Evolutionary conservation across 768 basidiomycete species (phyloP).

Genomic region (Kwoniella heveanensis): DNA sequence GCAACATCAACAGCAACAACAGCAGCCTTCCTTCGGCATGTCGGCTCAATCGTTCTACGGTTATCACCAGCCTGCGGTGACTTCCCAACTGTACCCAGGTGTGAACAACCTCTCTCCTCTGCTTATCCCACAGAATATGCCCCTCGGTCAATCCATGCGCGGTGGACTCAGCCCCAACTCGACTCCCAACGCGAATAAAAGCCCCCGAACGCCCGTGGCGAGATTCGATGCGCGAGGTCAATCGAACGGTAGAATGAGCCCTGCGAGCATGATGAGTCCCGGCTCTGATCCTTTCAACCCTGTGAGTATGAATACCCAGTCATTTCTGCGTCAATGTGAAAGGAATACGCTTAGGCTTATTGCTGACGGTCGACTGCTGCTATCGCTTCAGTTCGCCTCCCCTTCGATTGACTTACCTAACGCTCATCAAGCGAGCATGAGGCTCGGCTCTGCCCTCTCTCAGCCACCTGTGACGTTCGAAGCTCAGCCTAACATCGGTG

Average conservation of each 20-base stretch:
- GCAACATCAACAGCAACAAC: slow-evolving; percentile 14
- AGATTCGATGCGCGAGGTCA: slow-evolving; percentile 5
- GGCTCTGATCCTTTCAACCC: slow-evolving; percentile 56
- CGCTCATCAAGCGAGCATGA: slow-evolving; percentile 23
- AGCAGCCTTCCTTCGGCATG: slow-evolving; percentile 12
- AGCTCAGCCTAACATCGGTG: slow-evolving; percentile 50
- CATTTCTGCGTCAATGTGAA: too few relatives aligned
- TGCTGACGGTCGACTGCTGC: too few relatives aligned
- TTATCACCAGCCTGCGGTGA: slow-evolving; percentile 23
- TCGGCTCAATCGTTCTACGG: slow-evolving; percentile 9
- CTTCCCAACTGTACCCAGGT: slow-evolving; percentile 1
- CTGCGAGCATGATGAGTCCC: slow-evolving; percentile 53
- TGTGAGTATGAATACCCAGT: slow-evolving; percentile 39
- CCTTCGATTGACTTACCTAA: slow-evolving; percentile 49
- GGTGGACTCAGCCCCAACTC: slow-evolving; percentile 19
- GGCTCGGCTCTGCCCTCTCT: slow-evolving; percentile 24
- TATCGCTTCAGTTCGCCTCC: slow-evolving; percentile 51
- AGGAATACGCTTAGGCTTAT: too few relatives aligned
- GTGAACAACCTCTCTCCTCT: slow-evolving; percentile 37
- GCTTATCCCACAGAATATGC: slow-evolving; percentile 44
- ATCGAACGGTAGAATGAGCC: slow-evolving; percentile 35
- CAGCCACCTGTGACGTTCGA: slow-evolving; percentile 45
- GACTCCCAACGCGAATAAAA: slow-evolving; percentile 19
- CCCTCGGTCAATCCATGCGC: slow-evolving; percentile 44
- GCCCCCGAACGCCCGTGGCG: slow-evolving; percentile 34